phyloP scores from a whole-genome alignment of 441 rosid species.

The Erodium texanum region DNA sequence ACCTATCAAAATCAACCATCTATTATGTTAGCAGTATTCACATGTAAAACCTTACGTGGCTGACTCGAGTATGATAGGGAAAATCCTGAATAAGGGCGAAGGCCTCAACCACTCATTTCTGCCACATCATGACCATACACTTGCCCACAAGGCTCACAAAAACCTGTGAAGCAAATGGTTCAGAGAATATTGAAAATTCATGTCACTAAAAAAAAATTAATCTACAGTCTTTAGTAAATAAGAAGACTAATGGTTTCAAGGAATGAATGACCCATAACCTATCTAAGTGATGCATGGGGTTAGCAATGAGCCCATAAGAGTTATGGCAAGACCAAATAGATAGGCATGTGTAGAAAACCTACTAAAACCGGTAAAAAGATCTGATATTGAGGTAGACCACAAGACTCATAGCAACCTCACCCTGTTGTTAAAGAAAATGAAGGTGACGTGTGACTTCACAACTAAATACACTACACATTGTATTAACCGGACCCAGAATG shows the following conservation, averaged over 20 bases:
- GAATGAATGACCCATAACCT: background rate
- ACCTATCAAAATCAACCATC: too few relatives aligned
- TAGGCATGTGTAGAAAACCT: background rate
- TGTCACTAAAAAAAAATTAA: background rate
- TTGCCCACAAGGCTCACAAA: background rate
- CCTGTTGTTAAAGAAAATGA: background rate
- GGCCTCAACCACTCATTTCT: too few relatives aligned
- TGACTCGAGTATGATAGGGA: too few relatives aligned
- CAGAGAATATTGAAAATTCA: background rate
- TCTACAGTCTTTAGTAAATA: background rate
- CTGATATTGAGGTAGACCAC: constrained; percentile 8
- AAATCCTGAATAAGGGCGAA: too few relatives aligned
- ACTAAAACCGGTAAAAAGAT: background rate
- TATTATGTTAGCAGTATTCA: too few relatives aligned
- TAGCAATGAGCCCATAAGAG: background rate
- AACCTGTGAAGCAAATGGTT: background rate
- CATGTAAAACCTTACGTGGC: too few relatives aligned
- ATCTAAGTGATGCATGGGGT: background rate
- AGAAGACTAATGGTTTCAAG: background rate
- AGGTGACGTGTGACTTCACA: background rate
- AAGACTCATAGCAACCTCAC: too few relatives aligned
- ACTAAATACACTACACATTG: background rate
- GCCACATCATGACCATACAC: too few relatives aligned
- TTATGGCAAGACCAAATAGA: background rate
- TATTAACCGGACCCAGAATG: background rate